Conservation (phyloP, 2,329 filamentous ascomycete genomes). For the Lachnellula subtilissima region DNA sequence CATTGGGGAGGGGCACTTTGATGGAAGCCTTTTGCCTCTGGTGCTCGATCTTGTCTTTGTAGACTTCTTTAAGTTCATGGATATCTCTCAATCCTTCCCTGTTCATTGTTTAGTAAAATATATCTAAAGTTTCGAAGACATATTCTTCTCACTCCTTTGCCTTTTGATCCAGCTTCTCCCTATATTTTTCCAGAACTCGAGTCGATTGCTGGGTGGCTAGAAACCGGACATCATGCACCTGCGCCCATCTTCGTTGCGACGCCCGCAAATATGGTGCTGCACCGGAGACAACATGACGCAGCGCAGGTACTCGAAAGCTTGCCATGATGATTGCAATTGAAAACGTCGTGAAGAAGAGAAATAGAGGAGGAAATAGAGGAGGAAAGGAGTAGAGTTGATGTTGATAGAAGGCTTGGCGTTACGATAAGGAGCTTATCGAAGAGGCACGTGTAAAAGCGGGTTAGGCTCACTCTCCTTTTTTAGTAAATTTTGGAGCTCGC, state of each 20-base stretch:
- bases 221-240: slow-evolving; percentile 88
- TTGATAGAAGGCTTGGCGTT: neutral
- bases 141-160: slow-evolving; percentile 52
- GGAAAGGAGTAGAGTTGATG: neutral
- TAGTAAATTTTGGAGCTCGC: neutral
- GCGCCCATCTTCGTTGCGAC: slow-evolving; percentile 77
- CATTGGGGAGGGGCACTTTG: slow-evolving; percentile 35
- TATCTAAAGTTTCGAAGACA: neutral
- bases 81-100: slow-evolving; percentile 64
- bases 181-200: slow-evolving; percentile 77
- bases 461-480: neutral
- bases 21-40: slow-evolving; percentile 64
- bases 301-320: slow-evolving; percentile 41
- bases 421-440: neutral
- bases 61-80: slow-evolving; percentile 72
- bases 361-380: too few species aligned
- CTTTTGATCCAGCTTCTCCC: slow-evolving; percentile 76
- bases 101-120: slow-evolving; percentile 1
- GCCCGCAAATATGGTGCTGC: slow-evolving; percentile 29
- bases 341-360: neutral
- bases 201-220: slow-evolving; percentile 70
- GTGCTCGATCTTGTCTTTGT: slow-evolving; percentile 75
- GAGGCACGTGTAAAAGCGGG: neutral
- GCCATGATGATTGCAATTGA: slow-evolving; percentile 38
- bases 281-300: slow-evolving; percentile 39